Percentiles rank a stretch among this genome's conserved stretches.
These are phyloP conservation scores for Populus tremula DNA, from an alignment of 345 rosid genomes.

Conservation along the genomic window DNA sequence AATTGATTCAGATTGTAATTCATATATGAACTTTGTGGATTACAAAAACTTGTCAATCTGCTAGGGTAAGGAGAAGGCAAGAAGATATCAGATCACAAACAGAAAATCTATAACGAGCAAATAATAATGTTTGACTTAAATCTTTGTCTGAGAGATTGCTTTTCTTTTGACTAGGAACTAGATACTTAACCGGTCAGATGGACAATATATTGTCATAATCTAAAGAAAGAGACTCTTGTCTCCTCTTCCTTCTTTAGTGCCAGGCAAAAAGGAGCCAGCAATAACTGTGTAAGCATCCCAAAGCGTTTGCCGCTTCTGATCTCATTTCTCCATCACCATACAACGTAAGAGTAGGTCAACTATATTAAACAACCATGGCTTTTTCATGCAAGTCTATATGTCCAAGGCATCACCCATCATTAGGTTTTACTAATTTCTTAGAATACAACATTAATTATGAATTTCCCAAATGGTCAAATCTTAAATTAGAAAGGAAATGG, in stretches of 20 bases:
- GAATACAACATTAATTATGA: neutral
- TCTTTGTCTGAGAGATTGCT: neutral
- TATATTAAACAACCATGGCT: neutral
- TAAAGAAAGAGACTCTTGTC: too few relatives aligned
- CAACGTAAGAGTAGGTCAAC: neutral
- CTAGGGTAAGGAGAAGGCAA: neutral
- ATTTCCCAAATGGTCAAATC: neutral
- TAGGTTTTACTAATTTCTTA: neutral
- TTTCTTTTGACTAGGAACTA: neutral
- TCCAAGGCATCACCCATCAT: neutral
- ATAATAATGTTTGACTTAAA: neutral
- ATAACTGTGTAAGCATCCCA: too few relatives aligned
- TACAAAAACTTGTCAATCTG: neutral
- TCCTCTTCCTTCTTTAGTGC: too few relatives aligned
- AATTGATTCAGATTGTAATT: neutral
- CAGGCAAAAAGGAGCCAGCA: too few relatives aligned
- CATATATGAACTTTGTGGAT: neutral
- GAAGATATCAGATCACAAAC: neutral
- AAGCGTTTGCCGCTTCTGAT: neutral
- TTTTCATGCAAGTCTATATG: neutral
- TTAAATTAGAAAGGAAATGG: neutral
- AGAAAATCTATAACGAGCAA: neutral
- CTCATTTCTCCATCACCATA: neutral
- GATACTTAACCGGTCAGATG: neutral
- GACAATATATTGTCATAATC: neutral